A percentile compares a stretch with the other conserved stretches of the same genome.
These are phyloP conservation scores for Claviceps capensis DNA, from an alignment of 2,329 filamentous ascomycete species.

Conservation along the genomic window DNA sequence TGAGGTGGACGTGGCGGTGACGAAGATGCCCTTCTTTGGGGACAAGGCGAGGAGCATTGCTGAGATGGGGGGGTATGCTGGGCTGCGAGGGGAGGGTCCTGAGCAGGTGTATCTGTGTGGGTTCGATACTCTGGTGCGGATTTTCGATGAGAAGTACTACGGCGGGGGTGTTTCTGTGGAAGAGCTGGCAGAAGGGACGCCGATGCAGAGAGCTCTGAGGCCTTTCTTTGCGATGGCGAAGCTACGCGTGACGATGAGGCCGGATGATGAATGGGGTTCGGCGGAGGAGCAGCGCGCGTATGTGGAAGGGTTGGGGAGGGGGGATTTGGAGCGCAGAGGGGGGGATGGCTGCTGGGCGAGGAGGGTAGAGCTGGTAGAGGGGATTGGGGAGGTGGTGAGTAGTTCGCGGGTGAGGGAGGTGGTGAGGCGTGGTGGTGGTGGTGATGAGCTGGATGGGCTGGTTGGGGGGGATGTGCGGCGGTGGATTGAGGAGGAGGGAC, in stretches of 20 bases:
- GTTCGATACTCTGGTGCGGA: constrained; percentile 61
- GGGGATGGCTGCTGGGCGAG: constrained; percentile 44
- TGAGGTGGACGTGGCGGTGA: constrained; percentile 52
- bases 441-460: constrained; percentile 32
- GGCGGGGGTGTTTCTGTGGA: constrained; percentile 1
- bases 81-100: neutral
- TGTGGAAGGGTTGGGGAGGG: constrained; percentile 33
- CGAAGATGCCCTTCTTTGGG: constrained; percentile 59
- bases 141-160: constrained; percentile 64
- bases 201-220: constrained; percentile 39
- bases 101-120: constrained; percentile 58
- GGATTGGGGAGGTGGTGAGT: constrained; percentile 29
- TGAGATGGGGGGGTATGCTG: constrained; percentile 26
- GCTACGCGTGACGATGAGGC: constrained; percentile 50
- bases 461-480: constrained; percentile 42
- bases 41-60: constrained; percentile 53
- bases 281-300: constrained; percentile 32
- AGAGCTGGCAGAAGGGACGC: neutral
- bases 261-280: constrained; percentile 45
- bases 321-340: constrained; percentile 36
- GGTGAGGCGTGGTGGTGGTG: constrained; percentile 31
- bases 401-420: constrained; percentile 51
- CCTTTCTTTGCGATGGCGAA: constrained; percentile 51
- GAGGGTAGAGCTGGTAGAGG: constrained; percentile 46
- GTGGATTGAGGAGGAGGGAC: constrained; percentile 40